A percentile compares a stretch with the other conserved stretches of the same genome.
phyloP scores from a whole-genome alignment of 2,329 filamentous ascomycete genomes.

The Metarhizium album region DNA sequence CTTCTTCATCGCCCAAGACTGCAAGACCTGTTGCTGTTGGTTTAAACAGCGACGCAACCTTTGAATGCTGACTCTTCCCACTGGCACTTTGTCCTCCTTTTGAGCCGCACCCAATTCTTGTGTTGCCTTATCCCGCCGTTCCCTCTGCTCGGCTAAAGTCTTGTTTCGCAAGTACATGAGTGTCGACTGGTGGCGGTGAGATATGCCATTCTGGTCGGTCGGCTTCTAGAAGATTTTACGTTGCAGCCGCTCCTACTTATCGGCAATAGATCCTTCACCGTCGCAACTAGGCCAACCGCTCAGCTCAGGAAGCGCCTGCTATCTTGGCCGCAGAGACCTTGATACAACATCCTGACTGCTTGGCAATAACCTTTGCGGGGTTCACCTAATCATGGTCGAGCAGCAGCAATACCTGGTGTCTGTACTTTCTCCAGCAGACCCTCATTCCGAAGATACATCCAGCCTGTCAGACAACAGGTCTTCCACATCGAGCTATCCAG shows the following conservation, averaged over 20 bases:
- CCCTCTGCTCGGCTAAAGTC: neutral
- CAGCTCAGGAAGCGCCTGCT: neutral
- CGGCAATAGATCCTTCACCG: neutral
- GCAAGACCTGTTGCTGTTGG: neutral
- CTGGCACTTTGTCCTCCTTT: neutral
- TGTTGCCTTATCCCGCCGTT: neutral
- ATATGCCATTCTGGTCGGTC: neutral
- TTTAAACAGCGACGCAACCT: slow-evolving; percentile 18
- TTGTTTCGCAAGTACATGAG: neutral
- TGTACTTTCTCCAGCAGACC: slow-evolving; percentile 21
- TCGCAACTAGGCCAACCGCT: neutral
- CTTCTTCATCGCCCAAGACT: slow-evolving; percentile 10
- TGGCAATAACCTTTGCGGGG: slow-evolving; percentile 2
- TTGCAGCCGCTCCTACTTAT: neutral
- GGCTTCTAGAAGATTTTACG: neutral
- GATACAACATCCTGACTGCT: neutral
- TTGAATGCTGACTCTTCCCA: slow-evolving; percentile 16
- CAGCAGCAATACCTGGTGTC: slow-evolving; percentile 23
- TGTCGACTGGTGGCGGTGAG: neutral
- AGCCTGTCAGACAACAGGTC: slow-evolving; percentile 17
- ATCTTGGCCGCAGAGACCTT: neutral
- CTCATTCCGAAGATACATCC: slow-evolving; percentile 16
- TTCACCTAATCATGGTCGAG: slow-evolving; percentile 23
- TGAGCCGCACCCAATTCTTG: neutral
- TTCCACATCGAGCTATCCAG: slow-evolving; percentile 17